Evolutionary conservation across 2,329 filamentous ascomycete genomes (phyloP).

Genomic region (Polytolypa hystricis): DNA sequence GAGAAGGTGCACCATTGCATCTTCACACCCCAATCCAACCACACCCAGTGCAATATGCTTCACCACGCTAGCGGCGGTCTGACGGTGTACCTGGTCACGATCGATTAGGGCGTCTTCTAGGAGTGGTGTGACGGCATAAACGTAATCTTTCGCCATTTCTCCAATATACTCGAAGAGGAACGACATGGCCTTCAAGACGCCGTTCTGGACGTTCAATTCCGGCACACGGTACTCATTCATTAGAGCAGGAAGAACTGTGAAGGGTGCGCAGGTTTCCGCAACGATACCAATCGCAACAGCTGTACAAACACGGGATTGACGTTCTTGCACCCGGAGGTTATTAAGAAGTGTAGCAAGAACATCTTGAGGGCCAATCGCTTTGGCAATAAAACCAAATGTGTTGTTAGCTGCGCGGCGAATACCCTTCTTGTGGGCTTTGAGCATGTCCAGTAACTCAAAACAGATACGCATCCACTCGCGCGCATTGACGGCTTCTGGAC

Average conservation of each 20-base stretch:
- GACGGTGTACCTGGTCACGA: constrained; percentile 92
- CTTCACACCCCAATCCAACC: constrained; percentile 94
- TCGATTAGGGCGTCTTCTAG: constrained; percentile 96
- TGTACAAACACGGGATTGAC: constrained; percentile 95
- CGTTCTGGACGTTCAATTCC: constrained; percentile 97
- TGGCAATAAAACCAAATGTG: constrained; percentile 98
- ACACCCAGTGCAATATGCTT: constrained; percentile 97
- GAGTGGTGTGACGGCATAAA: constrained; percentile 91
- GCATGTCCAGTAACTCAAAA: constrained; percentile 97
- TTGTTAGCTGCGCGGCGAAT: constrained; percentile 98
- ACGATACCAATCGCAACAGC: constrained; percentile 98
- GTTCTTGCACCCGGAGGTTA: constrained; percentile 93
- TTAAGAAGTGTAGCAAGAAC: constrained; percentile 91
- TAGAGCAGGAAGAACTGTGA: constrained; percentile 92
- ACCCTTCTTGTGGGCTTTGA: constrained; percentile 99
- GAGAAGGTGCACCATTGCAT: constrained; percentile 94
- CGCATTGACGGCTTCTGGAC: constrained; percentile 90
- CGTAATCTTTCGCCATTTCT: constrained; percentile 99
- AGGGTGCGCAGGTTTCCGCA: constrained; percentile 93
- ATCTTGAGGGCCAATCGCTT: constrained; percentile 96
- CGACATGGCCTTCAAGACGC: constrained; percentile 89
- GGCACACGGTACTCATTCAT: constrained; percentile 99
- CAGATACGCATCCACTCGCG: constrained; percentile 99
- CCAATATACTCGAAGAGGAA: constrained; percentile 99
- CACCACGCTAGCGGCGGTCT: constrained; percentile 91